phyloP scores from a whole-genome alignment of 1,139 yeast species.

The Protomyces gravidus region DNA sequence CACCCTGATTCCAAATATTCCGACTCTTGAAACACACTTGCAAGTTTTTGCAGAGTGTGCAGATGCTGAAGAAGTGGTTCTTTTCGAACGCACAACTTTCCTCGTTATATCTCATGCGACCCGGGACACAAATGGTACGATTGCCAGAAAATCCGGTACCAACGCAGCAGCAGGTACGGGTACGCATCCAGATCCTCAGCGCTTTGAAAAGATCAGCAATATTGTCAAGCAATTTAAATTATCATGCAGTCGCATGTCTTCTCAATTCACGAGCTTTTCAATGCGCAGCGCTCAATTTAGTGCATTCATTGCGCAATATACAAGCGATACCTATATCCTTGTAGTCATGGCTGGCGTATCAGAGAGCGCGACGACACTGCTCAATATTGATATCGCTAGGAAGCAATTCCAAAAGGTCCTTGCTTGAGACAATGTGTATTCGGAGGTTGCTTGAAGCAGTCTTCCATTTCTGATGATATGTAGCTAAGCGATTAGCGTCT shows the following conservation, averaged over 20 bases:
- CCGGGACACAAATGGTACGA: background rate
- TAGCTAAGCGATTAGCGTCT: background rate
- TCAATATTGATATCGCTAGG: background rate
- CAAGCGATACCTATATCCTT: slow-evolving; percentile 73
- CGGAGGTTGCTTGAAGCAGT: too few relatives aligned
- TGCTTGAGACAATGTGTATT: background rate
- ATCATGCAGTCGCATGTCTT: slow-evolving; percentile 76
- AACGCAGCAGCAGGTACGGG: slow-evolving; percentile 32
- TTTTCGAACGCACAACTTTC: slow-evolving; percentile 91
- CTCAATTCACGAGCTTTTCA: slow-evolving; percentile 73
- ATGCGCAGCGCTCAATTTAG: slow-evolving; percentile 69
- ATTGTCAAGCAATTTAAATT: slow-evolving; percentile 93
- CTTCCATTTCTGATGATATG: background rate
- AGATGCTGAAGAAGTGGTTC: slow-evolving; percentile 83
- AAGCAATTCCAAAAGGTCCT: background rate
- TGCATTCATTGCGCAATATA: slow-evolving; percentile 65
- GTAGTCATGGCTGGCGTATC: slow-evolving; percentile 47
- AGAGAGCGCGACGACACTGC: slow-evolving; percentile 1
- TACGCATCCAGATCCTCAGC: slow-evolving; percentile 64
- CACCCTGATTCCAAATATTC: slow-evolving; percentile 88
- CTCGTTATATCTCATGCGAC: slow-evolving; percentile 69
- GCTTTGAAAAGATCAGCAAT: slow-evolving; percentile 90
- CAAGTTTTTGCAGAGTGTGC: slow-evolving; percentile 68
- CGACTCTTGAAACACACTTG: slow-evolving; percentile 69
- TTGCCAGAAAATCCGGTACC: background rate